A percentile compares a stretch with the other conserved stretches of the same genome.
Evolutionary conservation across 768 basidiomycete genomes (phyloP).

Genomic region (Imleria badia): DNA sequence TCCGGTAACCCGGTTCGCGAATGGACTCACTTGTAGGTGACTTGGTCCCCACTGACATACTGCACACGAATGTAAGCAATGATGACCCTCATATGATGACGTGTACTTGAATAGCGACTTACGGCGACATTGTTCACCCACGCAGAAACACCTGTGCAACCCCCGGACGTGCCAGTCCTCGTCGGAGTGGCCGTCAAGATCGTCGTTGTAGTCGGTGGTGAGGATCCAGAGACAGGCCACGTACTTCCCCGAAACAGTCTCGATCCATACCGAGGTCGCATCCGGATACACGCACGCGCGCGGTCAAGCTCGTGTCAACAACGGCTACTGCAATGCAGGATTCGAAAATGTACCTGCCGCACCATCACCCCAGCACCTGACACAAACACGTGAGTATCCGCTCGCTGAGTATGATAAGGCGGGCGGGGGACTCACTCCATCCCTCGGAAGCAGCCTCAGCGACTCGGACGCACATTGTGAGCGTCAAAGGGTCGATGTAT

Average conservation of each 20-base stretch:
- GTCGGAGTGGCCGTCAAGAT: slow-evolving; percentile 7
- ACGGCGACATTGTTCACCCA: slow-evolving; percentile 43
- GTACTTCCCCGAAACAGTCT: slow-evolving; percentile 38
- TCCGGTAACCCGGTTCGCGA: too few relatives aligned
- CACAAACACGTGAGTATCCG: background rate
- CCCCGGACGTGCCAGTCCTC: slow-evolving; percentile 26
- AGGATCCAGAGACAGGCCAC: slow-evolving; percentile 30
- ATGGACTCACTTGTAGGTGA: slow-evolving; percentile 38
- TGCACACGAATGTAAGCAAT: too few relatives aligned
- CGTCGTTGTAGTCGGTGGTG: background rate
- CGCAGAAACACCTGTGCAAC: slow-evolving; percentile 42
- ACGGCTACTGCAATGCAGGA: background rate
- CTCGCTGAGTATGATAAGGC: background rate
- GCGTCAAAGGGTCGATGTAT: slow-evolving; percentile 55
- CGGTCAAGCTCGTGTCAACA: too few relatives aligned
- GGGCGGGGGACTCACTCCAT: slow-evolving; percentile 54
- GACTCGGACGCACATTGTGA: slow-evolving; percentile 63
- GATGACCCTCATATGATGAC: too few relatives aligned
- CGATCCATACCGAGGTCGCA: slow-evolving; percentile 39
- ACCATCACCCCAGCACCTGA: slow-evolving; percentile 42
- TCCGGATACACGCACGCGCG: slow-evolving; percentile 34
- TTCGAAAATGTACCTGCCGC: slow-evolving; percentile 36
- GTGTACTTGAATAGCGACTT: too few relatives aligned
- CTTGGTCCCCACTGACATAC: slow-evolving; percentile 44
- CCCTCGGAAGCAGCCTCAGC: slow-evolving; percentile 57